Conservation (phyloP, 2,329 filamentous ascomycete genomes). For the Aspergillus ochraceoroseus region DNA sequence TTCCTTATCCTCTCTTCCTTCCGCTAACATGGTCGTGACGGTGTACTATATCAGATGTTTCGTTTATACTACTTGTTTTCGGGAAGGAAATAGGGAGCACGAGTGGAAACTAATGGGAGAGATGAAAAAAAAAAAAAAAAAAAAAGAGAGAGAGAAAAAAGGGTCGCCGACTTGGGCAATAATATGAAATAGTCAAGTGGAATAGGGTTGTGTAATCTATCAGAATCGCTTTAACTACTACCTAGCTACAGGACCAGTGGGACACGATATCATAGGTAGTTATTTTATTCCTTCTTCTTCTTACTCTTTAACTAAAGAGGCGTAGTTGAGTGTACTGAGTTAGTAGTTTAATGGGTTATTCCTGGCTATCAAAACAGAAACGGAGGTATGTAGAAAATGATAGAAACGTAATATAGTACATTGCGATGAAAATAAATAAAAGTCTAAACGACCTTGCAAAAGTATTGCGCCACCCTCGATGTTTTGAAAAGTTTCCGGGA, state of each 20-base stretch:
- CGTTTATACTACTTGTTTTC: conserved; percentile 6
- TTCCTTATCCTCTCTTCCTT: not conserved
- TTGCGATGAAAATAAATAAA: conserved; percentile 21
- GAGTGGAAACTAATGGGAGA: not conserved
- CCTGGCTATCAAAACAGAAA: conserved; percentile 4
- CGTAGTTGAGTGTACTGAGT: not conserved
- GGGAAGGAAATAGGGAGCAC: not conserved
- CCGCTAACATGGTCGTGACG: not conserved
- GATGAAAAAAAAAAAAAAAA: conserved; percentile 41
- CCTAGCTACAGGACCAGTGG: no score
- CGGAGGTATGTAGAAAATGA: conserved; percentile 6
- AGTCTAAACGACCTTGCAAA: conserved; percentile 25
- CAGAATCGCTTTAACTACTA: no score
- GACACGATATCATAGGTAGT: no score
- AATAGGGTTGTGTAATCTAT: no score
- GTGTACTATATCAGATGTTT: conserved; percentile 12
- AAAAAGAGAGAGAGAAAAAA: conserved; percentile 27
- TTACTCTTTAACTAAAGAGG: no score
- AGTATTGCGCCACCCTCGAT: conserved; percentile 36
- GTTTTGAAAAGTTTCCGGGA: conserved; percentile 22
- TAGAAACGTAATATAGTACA: conserved; percentile 24
- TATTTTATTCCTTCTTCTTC: no score
- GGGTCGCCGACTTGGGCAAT: no score
- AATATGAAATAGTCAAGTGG: no score
- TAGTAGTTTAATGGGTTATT: no score